Conservation (phyloP, 805 yeast species). For the Saturnispora hagleri region DNA sequence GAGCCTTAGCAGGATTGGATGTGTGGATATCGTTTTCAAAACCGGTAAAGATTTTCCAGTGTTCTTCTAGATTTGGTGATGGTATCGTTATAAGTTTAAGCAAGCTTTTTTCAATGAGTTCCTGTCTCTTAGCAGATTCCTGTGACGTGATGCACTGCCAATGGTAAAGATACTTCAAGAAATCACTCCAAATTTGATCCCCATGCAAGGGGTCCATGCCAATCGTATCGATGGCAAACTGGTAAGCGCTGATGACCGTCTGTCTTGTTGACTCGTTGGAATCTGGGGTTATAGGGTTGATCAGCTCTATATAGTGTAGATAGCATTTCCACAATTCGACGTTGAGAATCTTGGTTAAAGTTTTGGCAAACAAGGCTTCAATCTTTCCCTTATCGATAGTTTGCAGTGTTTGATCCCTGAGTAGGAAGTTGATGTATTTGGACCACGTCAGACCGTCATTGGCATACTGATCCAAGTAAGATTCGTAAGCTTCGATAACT, state of each 20-base stretch:
- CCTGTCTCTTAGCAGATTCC: slow-evolving; percentile 79
- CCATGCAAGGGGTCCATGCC: slow-evolving; percentile 65
- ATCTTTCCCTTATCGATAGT: slow-evolving; percentile 57
- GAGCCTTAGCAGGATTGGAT: slow-evolving; percentile 45
- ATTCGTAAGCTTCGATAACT: slow-evolving; percentile 48
- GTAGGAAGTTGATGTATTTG: slow-evolving; percentile 46
- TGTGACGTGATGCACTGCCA: slow-evolving; percentile 76
- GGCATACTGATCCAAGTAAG: slow-evolving; percentile 57
- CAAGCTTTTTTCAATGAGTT: slow-evolving; percentile 63
- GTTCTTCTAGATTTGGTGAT: slow-evolving; percentile 56
- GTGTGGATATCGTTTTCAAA: slow-evolving; percentile 65
- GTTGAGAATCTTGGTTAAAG: slow-evolving; percentile 53
- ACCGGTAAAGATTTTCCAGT: slow-evolving; percentile 72
- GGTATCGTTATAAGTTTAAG: slow-evolving; percentile 70
- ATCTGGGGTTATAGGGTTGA: slow-evolving; percentile 51
- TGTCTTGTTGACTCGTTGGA: slow-evolving; percentile 78
- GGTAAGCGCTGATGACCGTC: slow-evolving; percentile 71
- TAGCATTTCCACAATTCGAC: slow-evolving; percentile 71
- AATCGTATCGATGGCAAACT: slow-evolving; percentile 66
- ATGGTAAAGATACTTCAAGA: slow-evolving; percentile 62
- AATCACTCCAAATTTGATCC: slow-evolving; percentile 71
- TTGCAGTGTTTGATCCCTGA: slow-evolving; percentile 34
- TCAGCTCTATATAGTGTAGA: slow-evolving; percentile 65
- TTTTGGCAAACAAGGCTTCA: slow-evolving; percentile 55
- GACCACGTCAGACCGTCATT: slow-evolving; percentile 69